Evolutionary conservation across 306 rosid species (phyloP).

Genomic region (Sechiopsis laciniata): DNA sequence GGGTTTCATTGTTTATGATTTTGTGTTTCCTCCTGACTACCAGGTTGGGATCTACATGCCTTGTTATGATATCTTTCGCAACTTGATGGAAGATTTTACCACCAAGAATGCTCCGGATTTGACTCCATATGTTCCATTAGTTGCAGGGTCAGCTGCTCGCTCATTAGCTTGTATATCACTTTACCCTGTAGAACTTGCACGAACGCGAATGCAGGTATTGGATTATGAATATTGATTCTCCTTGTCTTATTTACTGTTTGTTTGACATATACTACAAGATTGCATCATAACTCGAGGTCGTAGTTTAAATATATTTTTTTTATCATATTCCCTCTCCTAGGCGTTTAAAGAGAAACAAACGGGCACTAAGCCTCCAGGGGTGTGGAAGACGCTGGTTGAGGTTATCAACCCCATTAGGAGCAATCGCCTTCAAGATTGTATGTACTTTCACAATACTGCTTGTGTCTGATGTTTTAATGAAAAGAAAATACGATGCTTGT

Average conservation of each 20-base stretch:
- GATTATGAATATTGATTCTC: too few species aligned
- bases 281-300: not conserved
- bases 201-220: too few species aligned
- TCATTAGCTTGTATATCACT: too few species aligned
- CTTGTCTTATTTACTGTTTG: not conserved
- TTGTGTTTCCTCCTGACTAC: constrained; percentile 11
- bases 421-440: constrained; percentile 47
- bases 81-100: too few species aligned
- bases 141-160: too few species aligned
- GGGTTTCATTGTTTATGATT: constrained; percentile 28
- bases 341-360: constrained; percentile 55
- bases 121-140: too few species aligned
- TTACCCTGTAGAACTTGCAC: too few species aligned
- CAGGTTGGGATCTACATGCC: too few species aligned
- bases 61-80: too few species aligned
- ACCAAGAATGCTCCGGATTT: too few species aligned
- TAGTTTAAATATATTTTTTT: not conserved
- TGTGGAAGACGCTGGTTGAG: constrained; percentile 70
- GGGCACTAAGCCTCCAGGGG: constrained; percentile 64
- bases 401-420: constrained; percentile 46
- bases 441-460: constrained; percentile 4
- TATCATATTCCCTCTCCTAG: constrained; percentile 27
- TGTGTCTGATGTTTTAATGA: not conserved
- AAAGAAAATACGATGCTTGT: not conserved
- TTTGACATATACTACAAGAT: constrained; percentile 11